Evolutionary conservation across 805 yeast species (phyloP), one percentile per base, ranked within the genome.

Genomic region (Starmerella asiatica): DNA sequence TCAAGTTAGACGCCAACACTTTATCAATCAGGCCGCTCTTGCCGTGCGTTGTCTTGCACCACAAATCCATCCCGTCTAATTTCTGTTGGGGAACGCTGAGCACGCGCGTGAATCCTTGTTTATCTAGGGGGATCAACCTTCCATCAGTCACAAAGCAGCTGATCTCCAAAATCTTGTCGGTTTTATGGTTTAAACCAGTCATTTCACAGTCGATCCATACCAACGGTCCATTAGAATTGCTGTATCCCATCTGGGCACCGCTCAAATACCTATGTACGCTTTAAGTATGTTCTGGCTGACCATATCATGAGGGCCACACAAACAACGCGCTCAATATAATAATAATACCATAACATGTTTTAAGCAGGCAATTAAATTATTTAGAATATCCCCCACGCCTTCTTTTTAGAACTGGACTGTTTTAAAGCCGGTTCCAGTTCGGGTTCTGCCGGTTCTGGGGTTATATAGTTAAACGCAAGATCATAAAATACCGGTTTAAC

Each of bases 171-270:
- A 91, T 86, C 42, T 71, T 74, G 56, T 91, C 97, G 35, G 62
- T 58, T 18, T 32, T 24, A n/a, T 76, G 75, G 51, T 88, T 79
- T 29, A 91, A 63, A 0, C 99, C 99, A 0, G 99, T 91, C 98
- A 91, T 91, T 58, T 91, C 98, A 60, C 97, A 91, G 61, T 91
- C 98, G 15, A 91, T 69, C 98, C 98, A 91, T 3, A 91, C 93
- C 16, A 88, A 45, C 2, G 63, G 63, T 8, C 21, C 33, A 11
- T 14, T 24, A n/a, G n/a, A n/a, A n/a, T n/a, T n/a, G n/a, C n/a
- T n/a, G n/a, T n/a, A n/a, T n/a, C n/a, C n/a, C n/a, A n/a, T n/a
- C n/a, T n/a, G n/a, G n/a, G n/a, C n/a, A n/a, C n/a, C n/a, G n/a
- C n/a, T n/a, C n/a, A n/a, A n/a, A n/a, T n/a, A n/a, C n/a, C n/a